Base-by-base conservation (phyloP, 2,329 filamentous ascomycete species). In the Ramularia collo-cygni region DNA sequence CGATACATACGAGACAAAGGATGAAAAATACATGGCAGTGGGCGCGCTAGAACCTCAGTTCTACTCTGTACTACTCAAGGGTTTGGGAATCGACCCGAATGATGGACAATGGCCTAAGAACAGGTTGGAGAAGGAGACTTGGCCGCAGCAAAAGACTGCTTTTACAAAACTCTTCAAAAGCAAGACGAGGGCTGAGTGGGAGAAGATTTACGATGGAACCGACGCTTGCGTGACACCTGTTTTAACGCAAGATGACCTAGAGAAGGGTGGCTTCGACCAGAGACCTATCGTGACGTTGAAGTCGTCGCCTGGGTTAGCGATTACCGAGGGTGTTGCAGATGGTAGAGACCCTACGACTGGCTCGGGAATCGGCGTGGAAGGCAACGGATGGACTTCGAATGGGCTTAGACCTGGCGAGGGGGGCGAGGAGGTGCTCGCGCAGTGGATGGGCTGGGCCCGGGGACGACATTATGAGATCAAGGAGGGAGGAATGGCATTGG, bases 171-270 rank as follows among this genome's bases (percentile, higher is more conserved):
- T 67, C 0, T 95, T 96, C 62, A 77, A 72, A 59, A 63, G 67
- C 31, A 86, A 79, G 65, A 83, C 82, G 4, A 73, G 89, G 24
- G 58, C 64, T 0, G 82, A 94, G 60, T 96, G 90, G 90, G 90
- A 95, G 64, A 59, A 45, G 3, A 68, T 94, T 4, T 96, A 95
- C 59, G 85, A 94, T 59, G 85, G 84, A 8, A 92, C 85, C 0
- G 90, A 96, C 65, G 90, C 90, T 1, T 96, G 90, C 62, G 87
- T 83, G 48, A 87, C 85, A n/a, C 90, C 90, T 0, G 85, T 96
- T 1, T 67, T 95, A 29, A 80, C 79, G 24, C 85, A 87, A 50
- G 56, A 52, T 0, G 88, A 95, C 64, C 68, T 95, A 30, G 76
- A 86, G 55, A 49, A 60, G n/a, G 65, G 60, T 14, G 72, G 71